Evolutionary conservation across 805 yeast species (phyloP).

Genomic region (Saccharomycopsis microspora): DNA sequence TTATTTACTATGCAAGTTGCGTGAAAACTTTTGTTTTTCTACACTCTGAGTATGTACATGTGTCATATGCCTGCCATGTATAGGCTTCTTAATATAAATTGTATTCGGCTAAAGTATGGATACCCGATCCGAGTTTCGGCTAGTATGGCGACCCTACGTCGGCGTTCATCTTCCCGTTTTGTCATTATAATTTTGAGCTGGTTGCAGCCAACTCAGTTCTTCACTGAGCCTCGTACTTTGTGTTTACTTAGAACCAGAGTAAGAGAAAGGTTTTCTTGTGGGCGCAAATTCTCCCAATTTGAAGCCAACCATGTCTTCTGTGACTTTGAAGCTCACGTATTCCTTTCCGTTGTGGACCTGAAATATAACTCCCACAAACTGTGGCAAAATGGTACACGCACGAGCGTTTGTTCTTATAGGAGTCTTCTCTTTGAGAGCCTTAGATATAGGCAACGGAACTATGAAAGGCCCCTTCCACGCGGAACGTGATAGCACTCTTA

Average conservation of each 20-base stretch:
- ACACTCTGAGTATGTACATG: too few species aligned
- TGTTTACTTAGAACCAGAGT: slow-evolving; percentile 28
- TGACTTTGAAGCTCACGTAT: slow-evolving; percentile 75
- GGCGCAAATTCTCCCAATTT: slow-evolving; percentile 94
- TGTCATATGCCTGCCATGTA: too few species aligned
- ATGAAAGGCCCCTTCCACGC: slow-evolving; percentile 80
- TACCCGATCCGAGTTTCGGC: too few species aligned
- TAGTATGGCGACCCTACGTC: too few species aligned
- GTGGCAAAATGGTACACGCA: slow-evolving; percentile 88
- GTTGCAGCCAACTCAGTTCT: too few species aligned
- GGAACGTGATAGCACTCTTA: slow-evolving; percentile 35
- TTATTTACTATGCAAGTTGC: too few species aligned
- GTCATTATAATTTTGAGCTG: too few species aligned
- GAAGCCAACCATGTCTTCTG: slow-evolving; percentile 94
- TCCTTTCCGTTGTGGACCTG: slow-evolving; percentile 96
- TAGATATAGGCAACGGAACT: slow-evolving; percentile 87
- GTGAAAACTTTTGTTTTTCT: too few species aligned
- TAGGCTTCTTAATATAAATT: too few species aligned
- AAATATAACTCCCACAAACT: slow-evolving; percentile 87
- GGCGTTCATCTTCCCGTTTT: too few species aligned
- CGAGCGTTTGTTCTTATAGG: slow-evolving; percentile 96
- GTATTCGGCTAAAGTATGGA: too few species aligned
- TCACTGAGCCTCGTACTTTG: too few species aligned
- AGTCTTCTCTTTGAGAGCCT: slow-evolving; percentile 67
- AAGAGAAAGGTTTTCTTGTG: slow-evolving; percentile 80